Evolutionary conservation across 179 eudicot genomes (phyloP).

Genomic region (Actinidia arguta): DNA sequence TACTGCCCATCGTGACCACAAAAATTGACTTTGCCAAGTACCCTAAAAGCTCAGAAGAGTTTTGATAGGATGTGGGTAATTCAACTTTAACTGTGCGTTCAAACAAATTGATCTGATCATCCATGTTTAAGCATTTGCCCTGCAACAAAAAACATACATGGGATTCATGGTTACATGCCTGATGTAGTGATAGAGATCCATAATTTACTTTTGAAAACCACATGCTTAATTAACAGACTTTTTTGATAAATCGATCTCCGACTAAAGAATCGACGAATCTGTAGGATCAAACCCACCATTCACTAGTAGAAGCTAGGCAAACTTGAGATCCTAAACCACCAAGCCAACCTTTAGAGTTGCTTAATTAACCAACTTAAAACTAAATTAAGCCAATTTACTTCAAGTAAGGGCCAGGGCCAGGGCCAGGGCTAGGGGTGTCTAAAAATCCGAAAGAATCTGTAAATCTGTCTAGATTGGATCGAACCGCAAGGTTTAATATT

Average conservation of each 20-base stretch:
- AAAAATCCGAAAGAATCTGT: no score
- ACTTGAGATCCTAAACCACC: no score
- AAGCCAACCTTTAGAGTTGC: no score
- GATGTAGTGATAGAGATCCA: not conserved
- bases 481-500: no score
- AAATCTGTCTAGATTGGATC: no score
- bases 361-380: no score
- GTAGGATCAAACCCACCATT: not conserved
- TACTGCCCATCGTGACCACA: slow-evolving; percentile 55
- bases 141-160: slow-evolving; percentile 11
- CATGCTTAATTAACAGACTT: no score
- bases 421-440: no score
- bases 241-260: no score
- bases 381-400: no score
- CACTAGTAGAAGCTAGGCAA: not conserved
- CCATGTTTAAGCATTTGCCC: slow-evolving; percentile 72
- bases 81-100: slow-evolving; percentile 39
- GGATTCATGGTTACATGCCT: not conserved
- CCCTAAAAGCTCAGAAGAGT: slow-evolving; percentile 19
- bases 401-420: no score
- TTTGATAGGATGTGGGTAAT: slow-evolving; percentile 25
- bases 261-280: no score
- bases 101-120: slow-evolving; percentile 53
- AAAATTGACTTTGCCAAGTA: slow-evolving; percentile 59
- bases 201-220: not conserved